Conservation (phyloP, 768 basidiomycete genomes). For the Mycena sanguinolenta region DNA sequence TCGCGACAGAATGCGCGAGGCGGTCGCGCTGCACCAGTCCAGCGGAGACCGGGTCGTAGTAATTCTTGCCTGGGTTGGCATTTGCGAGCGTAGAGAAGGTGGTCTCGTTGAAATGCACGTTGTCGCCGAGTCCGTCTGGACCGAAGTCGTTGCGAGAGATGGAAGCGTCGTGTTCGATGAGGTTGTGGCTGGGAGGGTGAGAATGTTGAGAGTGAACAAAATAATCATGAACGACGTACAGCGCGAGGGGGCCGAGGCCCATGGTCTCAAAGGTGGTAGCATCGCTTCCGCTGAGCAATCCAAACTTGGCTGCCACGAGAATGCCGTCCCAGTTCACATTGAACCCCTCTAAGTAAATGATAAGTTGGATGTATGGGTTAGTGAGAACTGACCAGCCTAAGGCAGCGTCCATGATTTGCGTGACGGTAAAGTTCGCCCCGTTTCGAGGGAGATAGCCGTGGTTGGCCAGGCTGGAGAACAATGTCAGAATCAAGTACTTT, state of each 20-base stretch:
- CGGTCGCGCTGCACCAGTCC: background rate
- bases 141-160: background rate
- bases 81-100: background rate
- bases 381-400: background rate
- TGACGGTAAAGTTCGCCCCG: background rate
- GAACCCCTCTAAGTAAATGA: background rate
- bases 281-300: background rate
- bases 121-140: background rate
- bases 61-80: background rate
- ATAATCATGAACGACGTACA: background rate
- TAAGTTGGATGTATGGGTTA: background rate
- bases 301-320: background rate
- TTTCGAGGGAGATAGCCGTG: background rate
- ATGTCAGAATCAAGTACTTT: background rate
- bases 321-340: background rate
- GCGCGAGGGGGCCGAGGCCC: background rate
- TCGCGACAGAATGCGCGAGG: background rate
- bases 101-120: background rate
- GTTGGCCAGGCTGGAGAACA: background rate
- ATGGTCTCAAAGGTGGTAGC: background rate
- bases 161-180: background rate
- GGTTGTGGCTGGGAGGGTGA: background rate
- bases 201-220: too few relatives aligned
- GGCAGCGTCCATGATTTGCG: background rate
- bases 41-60: background rate